Percentiles rank a stretch among this genome's conserved stretches.
Evolutionary conservation across 148 eudicot species (phyloP).

Genomic region (Talinum fruticosum): DNA sequence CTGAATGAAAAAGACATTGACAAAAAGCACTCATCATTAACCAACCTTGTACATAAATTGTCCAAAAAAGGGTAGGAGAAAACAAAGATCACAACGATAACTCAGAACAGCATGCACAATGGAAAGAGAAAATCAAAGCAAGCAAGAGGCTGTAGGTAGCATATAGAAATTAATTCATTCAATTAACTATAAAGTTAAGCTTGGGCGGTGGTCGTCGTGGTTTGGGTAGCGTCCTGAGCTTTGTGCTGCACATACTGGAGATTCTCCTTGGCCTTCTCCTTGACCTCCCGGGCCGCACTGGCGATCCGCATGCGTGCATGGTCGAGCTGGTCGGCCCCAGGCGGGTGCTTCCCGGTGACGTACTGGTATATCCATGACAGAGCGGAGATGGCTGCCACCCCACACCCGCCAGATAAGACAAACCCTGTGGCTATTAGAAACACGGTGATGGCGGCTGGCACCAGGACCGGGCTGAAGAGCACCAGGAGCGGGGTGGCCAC

Average conservation of each 20-base stretch:
- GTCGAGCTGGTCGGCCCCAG: conserved; percentile 37
- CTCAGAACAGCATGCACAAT: not conserved
- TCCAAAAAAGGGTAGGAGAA: not conserved
- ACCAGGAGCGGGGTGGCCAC: conserved; percentile 23
- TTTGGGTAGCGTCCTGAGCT: conserved; percentile 16
- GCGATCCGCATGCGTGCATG: conserved; percentile 30
- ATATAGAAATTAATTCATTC: too few species aligned
- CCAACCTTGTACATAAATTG: too few species aligned
- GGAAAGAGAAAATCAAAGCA: not conserved
- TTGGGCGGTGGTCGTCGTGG: conserved; percentile 5
- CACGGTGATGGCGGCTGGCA: conserved; percentile 28
- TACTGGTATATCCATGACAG: conserved; percentile 40
- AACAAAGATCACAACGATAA: not conserved
- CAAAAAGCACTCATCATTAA: too few species aligned
- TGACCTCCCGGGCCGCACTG: conserved; percentile 28
- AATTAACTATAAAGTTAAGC: too few species aligned
- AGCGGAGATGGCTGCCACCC: conserved; percentile 36
- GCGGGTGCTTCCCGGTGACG: conserved; percentile 34
- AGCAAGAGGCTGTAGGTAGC: not conserved
- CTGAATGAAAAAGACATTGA: too few species aligned
- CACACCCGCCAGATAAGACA: conserved; percentile 42
- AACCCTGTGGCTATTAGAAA: conserved; percentile 26
- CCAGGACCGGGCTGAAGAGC: conserved; percentile 35
- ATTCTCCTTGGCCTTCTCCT: conserved; percentile 27
- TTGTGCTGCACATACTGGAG: conserved; percentile 15